phyloP scores from a whole-genome alignment of 2,329 filamentous ascomycete genomes.

The Colletotrichum siamense region DNA sequence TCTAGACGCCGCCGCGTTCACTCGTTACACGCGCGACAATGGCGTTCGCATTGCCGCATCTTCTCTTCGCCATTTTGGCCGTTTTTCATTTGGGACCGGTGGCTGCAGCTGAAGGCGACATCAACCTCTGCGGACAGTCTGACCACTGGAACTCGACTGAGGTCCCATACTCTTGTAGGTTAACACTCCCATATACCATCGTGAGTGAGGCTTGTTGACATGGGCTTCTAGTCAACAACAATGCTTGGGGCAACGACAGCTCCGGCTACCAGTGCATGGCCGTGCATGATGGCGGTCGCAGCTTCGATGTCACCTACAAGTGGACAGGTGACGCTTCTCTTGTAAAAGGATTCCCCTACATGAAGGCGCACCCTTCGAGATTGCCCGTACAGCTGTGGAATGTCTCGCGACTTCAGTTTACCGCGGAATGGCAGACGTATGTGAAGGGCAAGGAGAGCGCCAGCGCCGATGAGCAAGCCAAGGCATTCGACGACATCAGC shows the following conservation, averaged over 20 bases:
- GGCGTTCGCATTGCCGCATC: not conserved
- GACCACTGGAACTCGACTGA: constrained; percentile 20
- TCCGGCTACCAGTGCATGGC: constrained; percentile 17
- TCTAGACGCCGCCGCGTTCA: not conserved
- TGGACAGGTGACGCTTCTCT: constrained; percentile 19
- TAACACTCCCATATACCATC: not conserved
- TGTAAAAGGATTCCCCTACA: constrained; percentile 16
- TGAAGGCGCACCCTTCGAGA: constrained; percentile 12
- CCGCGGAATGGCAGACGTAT: constrained; percentile 14
- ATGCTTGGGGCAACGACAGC: constrained; percentile 21
- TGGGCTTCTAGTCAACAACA: constrained; percentile 6
- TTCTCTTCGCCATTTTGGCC: not conserved
- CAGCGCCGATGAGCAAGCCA: constrained; percentile 3
- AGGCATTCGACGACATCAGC: constrained; percentile 3
- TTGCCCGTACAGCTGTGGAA: constrained; percentile 19
- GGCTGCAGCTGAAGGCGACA: not conserved
- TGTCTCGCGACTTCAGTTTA: constrained; percentile 11
- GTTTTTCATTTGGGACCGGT: not conserved
- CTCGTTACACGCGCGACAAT: not conserved
- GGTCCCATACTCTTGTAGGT: constrained; percentile 18
- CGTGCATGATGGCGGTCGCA: constrained; percentile 13
- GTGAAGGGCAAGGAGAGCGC: constrained; percentile 14
- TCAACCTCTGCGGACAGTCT: constrained; percentile 17
- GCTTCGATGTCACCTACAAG: constrained; percentile 15
- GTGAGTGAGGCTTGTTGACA: not conserved